Evolutionary conservation across 75 land plant species (phyloP), one percentile per base, ranked within the genome.

Genomic region (Picea sitchensis): DNA sequence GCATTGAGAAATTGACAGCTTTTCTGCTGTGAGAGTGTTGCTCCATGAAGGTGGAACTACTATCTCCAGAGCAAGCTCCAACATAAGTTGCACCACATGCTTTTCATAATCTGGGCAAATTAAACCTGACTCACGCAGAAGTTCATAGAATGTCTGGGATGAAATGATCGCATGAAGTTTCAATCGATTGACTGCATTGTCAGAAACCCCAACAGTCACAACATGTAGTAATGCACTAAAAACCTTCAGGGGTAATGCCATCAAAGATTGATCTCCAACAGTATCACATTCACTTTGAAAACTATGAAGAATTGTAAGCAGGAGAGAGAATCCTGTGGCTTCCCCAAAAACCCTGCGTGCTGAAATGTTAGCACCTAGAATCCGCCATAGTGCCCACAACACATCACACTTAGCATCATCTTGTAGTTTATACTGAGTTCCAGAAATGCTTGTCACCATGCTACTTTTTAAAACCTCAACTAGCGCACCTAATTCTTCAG

Each of bases 271-370:
- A 67, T 83, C 13, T n/a, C 36, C 82, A 30, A 61, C 75, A 65
- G 65, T 34, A 34, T 64, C 87, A 60, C 60, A 83, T 60, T 87
- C 87, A 64, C 73, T 84, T 58, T 95, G 91, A 63, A 95, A 89
- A 77, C 90, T 87, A 78, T 98, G 90, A 20, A 98, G 88, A 13
- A 85, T 87, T 38, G 98, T 96, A 57, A 93, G 63, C 71, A 98
- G 79, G 64, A 98, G 98, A 34, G 93, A 84, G 82, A 98, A 95
- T 30, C 99, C 99, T 73, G 95, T 91, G 23, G 88, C 91, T 84
- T 96, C 96, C 75, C 96, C 95, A 86, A 98, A 98, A 32, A 91
- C 94, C 77, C 87, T 84, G 71, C 96, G 95, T 60, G 92, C 88
- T 71, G 94, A 85, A 79, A 41, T 82, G 80, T 93, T 95, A 17